These are phyloP conservation scores for Sphagnum fallax DNA, from an alignment of 228 moss, liverwort and hornwort species.

Conservation along the genomic window DNA sequence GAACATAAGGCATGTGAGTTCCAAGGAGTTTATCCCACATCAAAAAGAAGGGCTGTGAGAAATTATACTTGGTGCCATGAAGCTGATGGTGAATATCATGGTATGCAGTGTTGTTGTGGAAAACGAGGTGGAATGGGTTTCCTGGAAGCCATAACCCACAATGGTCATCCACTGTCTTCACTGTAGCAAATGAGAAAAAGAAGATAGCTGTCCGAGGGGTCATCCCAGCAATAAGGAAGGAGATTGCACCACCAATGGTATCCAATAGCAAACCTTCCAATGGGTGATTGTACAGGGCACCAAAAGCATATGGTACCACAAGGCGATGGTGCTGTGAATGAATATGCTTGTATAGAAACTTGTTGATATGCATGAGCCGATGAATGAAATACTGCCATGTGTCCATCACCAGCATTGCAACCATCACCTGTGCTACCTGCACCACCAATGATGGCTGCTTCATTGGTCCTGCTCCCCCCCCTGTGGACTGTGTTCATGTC, in stretches of 20 bases:
- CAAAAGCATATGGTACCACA: slow-evolving; percentile 82
- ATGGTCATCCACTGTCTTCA: slow-evolving; percentile 95
- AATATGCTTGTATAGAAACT: slow-evolving; percentile 82
- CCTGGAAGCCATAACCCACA: slow-evolving; percentile 89
- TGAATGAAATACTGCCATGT: slow-evolving; percentile 98
- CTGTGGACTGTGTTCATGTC: slow-evolving; percentile 59
- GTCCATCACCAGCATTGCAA: slow-evolving; percentile 90
- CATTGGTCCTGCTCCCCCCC: slow-evolving; percentile 11
- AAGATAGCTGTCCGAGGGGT: slow-evolving; percentile 86
- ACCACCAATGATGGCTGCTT: slow-evolving; percentile 44
- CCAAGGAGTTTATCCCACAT: slow-evolving; percentile 83
- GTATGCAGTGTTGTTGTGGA: slow-evolving; percentile 95
- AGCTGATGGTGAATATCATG: slow-evolving; percentile 97
- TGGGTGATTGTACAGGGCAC: slow-evolving; percentile 94
- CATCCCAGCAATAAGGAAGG: slow-evolving; percentile 85
- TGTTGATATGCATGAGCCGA: slow-evolving; percentile 89
- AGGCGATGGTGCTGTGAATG: slow-evolving; percentile 89
- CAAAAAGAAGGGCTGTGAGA: slow-evolving; percentile 92
- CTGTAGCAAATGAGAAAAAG: slow-evolving; percentile 87
- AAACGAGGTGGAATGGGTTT: slow-evolving; percentile 73
- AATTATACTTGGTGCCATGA: slow-evolving; percentile 90
- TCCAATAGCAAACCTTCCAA: slow-evolving; percentile 83
- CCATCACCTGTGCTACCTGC: slow-evolving; percentile 45
- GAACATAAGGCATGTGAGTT: slow-evolving; percentile 73
- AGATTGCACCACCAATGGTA: slow-evolving; percentile 75